Evolutionary conservation across 2,329 filamentous ascomycete genomes (phyloP).

Genomic region (Pseudovirgaria hyperparasitica): DNA sequence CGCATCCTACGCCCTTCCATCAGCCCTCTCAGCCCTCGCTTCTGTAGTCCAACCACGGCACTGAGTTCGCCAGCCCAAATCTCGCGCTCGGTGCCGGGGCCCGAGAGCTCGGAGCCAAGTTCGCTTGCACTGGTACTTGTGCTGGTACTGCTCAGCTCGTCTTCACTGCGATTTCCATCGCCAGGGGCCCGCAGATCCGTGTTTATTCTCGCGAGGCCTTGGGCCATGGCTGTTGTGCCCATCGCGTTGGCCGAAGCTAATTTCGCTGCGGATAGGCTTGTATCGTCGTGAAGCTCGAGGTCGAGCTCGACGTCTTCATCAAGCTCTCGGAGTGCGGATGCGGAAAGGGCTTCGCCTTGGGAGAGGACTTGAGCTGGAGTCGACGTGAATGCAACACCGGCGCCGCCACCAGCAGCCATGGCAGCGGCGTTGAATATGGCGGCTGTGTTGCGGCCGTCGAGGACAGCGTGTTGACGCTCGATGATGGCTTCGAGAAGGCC

Average conservation of each 20-base stretch:
- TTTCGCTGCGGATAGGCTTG: too few species aligned
- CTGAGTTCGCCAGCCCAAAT: conserved; percentile 73
- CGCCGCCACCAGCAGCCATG: conserved; percentile 90
- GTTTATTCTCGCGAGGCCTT: conserved; percentile 32
- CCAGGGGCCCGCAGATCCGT: conserved; percentile 28
- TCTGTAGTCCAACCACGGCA: conserved; percentile 90
- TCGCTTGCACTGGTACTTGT: conserved; percentile 18
- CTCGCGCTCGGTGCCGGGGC: conserved; percentile 38
- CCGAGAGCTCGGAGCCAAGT: conserved; percentile 19
- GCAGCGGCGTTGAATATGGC: conserved; percentile 97
- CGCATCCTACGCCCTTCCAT: conserved; percentile 89
- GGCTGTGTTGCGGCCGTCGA: conserved; percentile 88
- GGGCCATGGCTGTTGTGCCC: conserved; percentile 2
- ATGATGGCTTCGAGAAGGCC: conserved; percentile 87
- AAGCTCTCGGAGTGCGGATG: conserved; percentile 4
- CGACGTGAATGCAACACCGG: conserved; percentile 55
- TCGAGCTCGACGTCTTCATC: conserved; percentile 1
- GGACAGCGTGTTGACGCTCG: conserved; percentile 73
- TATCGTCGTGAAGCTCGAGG: background rate
- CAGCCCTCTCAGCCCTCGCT: conserved; percentile 75
- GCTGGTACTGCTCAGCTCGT: conserved; percentile 21
- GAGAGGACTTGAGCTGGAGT: conserved; percentile 14
- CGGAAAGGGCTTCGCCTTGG: conserved; percentile 2
- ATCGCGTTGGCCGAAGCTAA: background rate
- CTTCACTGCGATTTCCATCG: conserved; percentile 13